Conservation (phyloP, 345 rosid genomes). For the Melaleuca alternifolia region DNA sequence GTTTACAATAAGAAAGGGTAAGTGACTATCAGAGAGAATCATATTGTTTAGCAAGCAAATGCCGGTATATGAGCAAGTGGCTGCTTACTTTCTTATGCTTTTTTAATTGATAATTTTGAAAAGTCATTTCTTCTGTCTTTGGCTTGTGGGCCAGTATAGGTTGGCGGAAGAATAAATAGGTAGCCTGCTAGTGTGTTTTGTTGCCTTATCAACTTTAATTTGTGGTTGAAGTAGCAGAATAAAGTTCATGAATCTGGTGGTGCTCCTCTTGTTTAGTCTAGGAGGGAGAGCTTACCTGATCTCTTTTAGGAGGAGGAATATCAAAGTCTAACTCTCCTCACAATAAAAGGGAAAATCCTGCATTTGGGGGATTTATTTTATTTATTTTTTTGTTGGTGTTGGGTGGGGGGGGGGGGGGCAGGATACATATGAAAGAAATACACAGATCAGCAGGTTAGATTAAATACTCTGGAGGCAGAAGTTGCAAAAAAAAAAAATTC, state of each 20-base stretch:
- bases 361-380: neutral
- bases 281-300: neutral
- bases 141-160: neutral
- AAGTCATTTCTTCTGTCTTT: neutral
- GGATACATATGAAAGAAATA: neutral
- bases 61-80: neutral
- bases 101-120: neutral
- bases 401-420: neutral
- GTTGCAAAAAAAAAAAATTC: no score
- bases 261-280: neutral
- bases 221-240: neutral
- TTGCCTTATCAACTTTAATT: neutral
- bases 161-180: neutral
- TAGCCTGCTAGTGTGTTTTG: neutral
- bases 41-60: neutral
- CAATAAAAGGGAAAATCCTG: neutral
- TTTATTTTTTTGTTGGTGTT: no score
- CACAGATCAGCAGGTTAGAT: no score
- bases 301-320: neutral
- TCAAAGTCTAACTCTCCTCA: neutral
- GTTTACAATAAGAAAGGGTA: conserved; percentile 81
- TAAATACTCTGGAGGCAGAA: no score
- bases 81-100: neutral
- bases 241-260: neutral
- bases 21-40: neutral